Evolutionary conservation across 495 filamentous ascomycete species (phyloP).

Genomic region (Cercophora scortea): DNA sequence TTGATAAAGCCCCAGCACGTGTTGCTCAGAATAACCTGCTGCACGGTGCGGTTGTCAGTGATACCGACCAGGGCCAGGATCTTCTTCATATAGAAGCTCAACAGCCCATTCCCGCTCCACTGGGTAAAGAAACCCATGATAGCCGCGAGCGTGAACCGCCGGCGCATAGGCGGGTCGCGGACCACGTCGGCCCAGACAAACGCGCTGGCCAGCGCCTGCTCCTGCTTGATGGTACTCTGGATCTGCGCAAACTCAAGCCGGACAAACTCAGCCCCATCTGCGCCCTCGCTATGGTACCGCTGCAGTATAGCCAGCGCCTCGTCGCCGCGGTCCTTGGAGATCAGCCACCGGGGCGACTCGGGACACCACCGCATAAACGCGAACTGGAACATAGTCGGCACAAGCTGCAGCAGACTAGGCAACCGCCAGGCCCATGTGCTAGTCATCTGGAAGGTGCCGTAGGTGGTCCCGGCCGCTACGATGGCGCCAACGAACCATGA

Average conservation of each 20-base stretch:
- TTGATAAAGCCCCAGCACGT: slow-evolving; percentile 48
- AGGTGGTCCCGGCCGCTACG: slow-evolving; percentile 44
- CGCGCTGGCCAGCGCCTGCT: slow-evolving; percentile 37
- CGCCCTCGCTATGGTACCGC: slow-evolving; percentile 52
- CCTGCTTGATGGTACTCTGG: slow-evolving; percentile 42
- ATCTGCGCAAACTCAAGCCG: slow-evolving; percentile 49
- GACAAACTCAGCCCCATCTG: slow-evolving; percentile 42
- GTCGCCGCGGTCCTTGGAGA: slow-evolving; percentile 36
- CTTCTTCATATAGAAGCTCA: slow-evolving; percentile 38
- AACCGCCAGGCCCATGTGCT: slow-evolving; percentile 54
- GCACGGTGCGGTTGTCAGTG: slow-evolving; percentile 30
- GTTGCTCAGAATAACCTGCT: slow-evolving; percentile 47
- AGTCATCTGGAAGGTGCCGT: slow-evolving; percentile 46
- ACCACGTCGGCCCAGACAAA: slow-evolving; percentile 47
- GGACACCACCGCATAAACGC: slow-evolving; percentile 40
- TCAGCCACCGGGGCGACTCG: slow-evolving; percentile 45
- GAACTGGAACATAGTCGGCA: slow-evolving; percentile 45
- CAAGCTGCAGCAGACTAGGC: slow-evolving; percentile 45
- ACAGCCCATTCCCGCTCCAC: slow-evolving; percentile 51
- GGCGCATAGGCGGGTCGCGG: slow-evolving; percentile 40
- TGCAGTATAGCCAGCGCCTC: slow-evolving; percentile 47
- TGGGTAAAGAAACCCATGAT: slow-evolving; percentile 48
- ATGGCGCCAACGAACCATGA: slow-evolving; percentile 52
- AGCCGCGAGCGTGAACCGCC: slow-evolving; percentile 40
- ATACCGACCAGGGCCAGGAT: slow-evolving; percentile 39